Base-by-base conservation (phyloP, 257 asterid species). In the Gentiana macrophylla region DNA sequence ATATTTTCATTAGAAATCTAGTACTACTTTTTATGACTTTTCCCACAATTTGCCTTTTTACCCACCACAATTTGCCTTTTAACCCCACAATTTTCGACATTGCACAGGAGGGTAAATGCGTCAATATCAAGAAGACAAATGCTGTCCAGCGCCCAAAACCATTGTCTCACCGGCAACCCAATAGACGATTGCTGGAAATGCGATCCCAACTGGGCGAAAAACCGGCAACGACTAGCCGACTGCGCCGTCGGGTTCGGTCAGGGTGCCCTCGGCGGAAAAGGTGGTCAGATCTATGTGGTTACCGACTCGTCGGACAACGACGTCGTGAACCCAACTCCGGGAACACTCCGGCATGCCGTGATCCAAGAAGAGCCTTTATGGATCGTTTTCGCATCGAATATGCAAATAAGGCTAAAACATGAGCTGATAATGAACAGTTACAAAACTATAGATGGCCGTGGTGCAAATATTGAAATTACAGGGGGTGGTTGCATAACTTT, bases 131-230 rank as follows among this genome's bases (percentile, higher is more conserved):
- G 84, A 64, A 80, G 93, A 53, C 67, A 73, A 32, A 49, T 78
- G 32, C 71, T 71, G 1, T 64, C 78, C 51, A 49, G 77, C 36
- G 72, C 67, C 37, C 78, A 76, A 56, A 62, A 73, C 6, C 94
- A 82, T 66, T 90, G 97, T 70, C 84, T 78, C 3, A 84, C 94
- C 13, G 97, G 97, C 8, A 89, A 89, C 74, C 97, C 97, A 37
- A 80, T 89, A 0, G 97, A 89, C 71, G 97, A 89, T 75, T 89
- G 97, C 78, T 89, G 97, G 97, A 83, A 88, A 37, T 89, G 97
- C 64, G 95, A 86, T 65, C 53, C 82, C 32, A 73, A 81, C 49
- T 89, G 94, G 94, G 75, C 76, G 1, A 55, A 61, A 75, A 74
- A 84, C 76, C 94, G 97, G 49, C 90, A 82, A 43, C 81, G 76